phyloP scores from a whole-genome alignment of 2,329 filamentous ascomycete genomes.

The Stagonosporopsis vannaccii region DNA sequence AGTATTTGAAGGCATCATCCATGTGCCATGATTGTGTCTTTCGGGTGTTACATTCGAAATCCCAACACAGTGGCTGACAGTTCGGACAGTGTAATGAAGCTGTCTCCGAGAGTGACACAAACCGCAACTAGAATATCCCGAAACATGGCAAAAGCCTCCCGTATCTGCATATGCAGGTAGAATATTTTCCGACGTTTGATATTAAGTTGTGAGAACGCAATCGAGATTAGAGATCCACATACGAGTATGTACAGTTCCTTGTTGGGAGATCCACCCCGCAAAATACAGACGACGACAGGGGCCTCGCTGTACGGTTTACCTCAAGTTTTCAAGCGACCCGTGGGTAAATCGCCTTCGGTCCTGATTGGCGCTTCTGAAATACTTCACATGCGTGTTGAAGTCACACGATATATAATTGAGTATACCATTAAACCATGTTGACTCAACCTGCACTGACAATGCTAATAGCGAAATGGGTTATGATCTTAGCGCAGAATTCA shows the following conservation, averaged over 20 bases:
- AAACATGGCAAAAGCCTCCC: constrained; percentile 14
- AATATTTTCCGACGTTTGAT: constrained; percentile 11
- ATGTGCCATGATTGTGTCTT: not conserved
- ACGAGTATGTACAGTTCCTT: constrained; percentile 6
- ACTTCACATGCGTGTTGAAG: too few species aligned
- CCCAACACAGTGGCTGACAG: constrained; percentile 14
- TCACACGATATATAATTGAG: too few species aligned
- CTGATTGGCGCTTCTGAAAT: not conserved
- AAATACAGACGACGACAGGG: not conserved
- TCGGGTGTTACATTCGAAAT: not conserved
- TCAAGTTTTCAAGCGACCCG: not conserved
- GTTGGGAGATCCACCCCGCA: constrained; percentile 6
- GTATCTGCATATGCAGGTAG: constrained; percentile 14
- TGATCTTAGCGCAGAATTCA: not conserved
- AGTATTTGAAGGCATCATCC: constrained; percentile 8
- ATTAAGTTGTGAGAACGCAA: not conserved
- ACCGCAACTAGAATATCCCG: constrained; percentile 21
- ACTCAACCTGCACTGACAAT: not conserved
- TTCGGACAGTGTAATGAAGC: constrained; percentile 1
- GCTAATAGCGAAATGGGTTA: not conserved
- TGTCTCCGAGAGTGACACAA: constrained; percentile 6
- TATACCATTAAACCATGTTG: not conserved
- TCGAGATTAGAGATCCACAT: constrained; percentile 12
- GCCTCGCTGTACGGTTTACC: not conserved
- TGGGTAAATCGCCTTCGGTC: not conserved